Evolutionary conservation across 192 early-diverging fungal species (phyloP), one percentile per base, ranked within the genome.

Genomic region (Pilaira anomala): DNA sequence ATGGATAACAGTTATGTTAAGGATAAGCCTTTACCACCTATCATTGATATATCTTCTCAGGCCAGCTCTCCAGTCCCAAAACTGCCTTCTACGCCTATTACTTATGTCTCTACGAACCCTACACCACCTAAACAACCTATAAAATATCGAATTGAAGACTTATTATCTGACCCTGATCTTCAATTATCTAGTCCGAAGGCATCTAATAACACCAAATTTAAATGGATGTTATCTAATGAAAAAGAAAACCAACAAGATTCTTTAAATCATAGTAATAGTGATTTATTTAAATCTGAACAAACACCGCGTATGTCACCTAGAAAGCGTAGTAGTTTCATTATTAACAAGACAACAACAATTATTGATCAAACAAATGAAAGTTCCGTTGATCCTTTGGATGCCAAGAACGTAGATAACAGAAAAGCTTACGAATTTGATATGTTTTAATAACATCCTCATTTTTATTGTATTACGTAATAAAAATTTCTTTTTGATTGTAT

Each of bases 81-180:
- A 18, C 19, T 55, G 6, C 36, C 36, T 7, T 41, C 36, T 12
- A 21, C 13, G 22, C 19, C 41, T 6, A 33, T 51, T 12, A 36
- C 61, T 0, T 66, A 72, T 41, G 29, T 67, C 3, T 48, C 70
- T 2, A 28, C 70, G 4, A 61, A 61, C 40, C 58, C 70, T 40
- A 42, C 60, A 22, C 64, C 70, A 9, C 59, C 70, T 9, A 67
- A 62, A 49, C 58, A 60, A n/a, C 44, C 49, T 26, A 55, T 67
- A 7, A 41, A 53, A 7, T 73, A 73, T 26, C 61, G 61, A 21
- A 73, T 73, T 62, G 65, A 73, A 7, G 71, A 73, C 14, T 14
- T 73, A 4, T 48, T 73, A 24, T 54, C 65, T 14, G 71, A 73
- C 41, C 65, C 60, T 33, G 41, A 28, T 0, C 26, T 65, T n/a